Evolutionary conservation across 768 basidiomycete species (phyloP), one percentile per base, ranked within the genome.

Genomic region (Psilocybe cubensis): DNA sequence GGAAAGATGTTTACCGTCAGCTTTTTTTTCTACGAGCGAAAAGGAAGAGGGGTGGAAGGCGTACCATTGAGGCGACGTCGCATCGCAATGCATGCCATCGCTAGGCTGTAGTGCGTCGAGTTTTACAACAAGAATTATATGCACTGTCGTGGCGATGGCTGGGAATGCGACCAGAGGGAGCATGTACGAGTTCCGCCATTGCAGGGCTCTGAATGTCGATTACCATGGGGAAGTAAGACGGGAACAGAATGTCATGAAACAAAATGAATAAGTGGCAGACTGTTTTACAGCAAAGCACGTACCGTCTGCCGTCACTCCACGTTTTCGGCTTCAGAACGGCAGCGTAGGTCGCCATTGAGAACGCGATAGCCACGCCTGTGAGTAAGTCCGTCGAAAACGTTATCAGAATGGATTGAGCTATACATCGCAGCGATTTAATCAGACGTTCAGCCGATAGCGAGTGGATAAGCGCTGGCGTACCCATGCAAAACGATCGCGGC

Each of bases 51-150:
- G 31, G 14, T 7, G 27, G 23, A 44, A 27, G 9, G 63, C 80
- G 44, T 63, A 88, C 88, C 87, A 88, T 52, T 80, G 67, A 2
- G 85, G 85, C 61, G 76, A 58, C n/a, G 72, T 80, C 28, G 79
- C 77, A 63, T 89, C 87, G 62, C 88, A 89, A 61, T 80, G 76
- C 56, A 90, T 66, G 60, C 80, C 81, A 33, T 85, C 79, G 1
- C 65, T 66, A 3, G 81, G 84, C 31, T 74, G 68, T 3, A 80
- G 74, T 3, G 83, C 75, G 57, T 83, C 64, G 3, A 77, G 66
- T 55, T 68, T 75, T 43, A 85, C 57, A 2, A 83, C 63, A 20
- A 84, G 63, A 0, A 72, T 70, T 17, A 83, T 56, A 46, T 85
- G 77, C 4, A 77, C 62, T 6, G 71, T 70, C 10, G 81, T 70